phyloP scores from a whole-genome alignment of 495 filamentous ascomycete species.

The Xylaria flabelliformis region DNA sequence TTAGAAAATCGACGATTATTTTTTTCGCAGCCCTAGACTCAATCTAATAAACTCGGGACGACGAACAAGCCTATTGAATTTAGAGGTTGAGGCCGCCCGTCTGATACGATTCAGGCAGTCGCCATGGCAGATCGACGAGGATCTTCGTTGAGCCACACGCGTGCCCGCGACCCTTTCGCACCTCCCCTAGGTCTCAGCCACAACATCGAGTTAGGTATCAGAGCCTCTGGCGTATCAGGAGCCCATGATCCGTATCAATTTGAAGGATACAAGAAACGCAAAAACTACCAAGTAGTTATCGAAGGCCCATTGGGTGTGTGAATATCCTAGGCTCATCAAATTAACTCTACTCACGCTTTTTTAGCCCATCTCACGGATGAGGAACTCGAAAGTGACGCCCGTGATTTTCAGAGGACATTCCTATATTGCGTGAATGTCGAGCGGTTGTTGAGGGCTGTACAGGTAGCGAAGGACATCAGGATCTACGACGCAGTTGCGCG shows the following conservation, averaged over 20 bases:
- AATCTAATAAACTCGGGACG: not conserved
- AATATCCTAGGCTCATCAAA: not conserved
- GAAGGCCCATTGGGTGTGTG: conserved; percentile 41
- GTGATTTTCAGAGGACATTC: conserved; percentile 28
- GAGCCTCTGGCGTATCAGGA: not conserved
- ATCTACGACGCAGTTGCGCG: conserved; percentile 36
- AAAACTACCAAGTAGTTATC: conserved; percentile 33
- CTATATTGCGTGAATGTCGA: conserved; percentile 26
- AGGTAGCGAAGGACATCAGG: conserved; percentile 39
- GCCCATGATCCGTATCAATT: conserved; percentile 5
- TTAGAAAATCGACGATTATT: not conserved
- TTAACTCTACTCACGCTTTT: conserved; percentile 21
- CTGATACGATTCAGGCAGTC: not conserved
- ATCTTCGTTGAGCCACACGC: conserved; percentile 16
- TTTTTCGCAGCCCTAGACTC: not conserved
- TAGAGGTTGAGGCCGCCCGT: not conserved
- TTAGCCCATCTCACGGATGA: conserved; percentile 37
- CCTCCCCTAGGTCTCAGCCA: not conserved
- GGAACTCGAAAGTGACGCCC: conserved; percentile 36
- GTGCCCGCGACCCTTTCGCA: not conserved
- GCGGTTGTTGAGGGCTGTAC: conserved; percentile 35
- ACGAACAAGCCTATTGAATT: not conserved
- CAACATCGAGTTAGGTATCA: conserved; percentile 22
- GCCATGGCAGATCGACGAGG: conserved; percentile 26
- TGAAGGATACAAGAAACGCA: conserved; percentile 30